Percentiles rank a stretch among this genome's conserved stretches.
phyloP scores from a whole-genome alignment of 2,329 filamentous ascomycete genomes.

The Tolypocladium pustulatum region DNA sequence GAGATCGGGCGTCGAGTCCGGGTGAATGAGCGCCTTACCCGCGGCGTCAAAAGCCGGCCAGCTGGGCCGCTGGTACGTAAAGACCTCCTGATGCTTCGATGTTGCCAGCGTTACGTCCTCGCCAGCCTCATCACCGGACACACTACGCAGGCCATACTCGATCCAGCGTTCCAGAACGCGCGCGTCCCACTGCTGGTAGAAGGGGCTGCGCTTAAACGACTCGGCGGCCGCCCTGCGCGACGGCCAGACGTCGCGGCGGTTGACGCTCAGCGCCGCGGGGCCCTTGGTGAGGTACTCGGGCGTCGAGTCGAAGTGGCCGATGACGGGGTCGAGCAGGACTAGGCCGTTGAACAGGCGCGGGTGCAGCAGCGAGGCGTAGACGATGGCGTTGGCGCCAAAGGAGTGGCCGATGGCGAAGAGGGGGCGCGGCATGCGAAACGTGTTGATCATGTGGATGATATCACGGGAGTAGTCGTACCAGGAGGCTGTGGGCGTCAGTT shows the following conservation, averaged over 20 bases:
- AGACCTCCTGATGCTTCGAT: conserved; percentile 71
- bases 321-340: conserved; percentile 76
- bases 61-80: conserved; percentile 60
- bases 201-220: conserved; percentile 52
- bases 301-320: conserved; percentile 38
- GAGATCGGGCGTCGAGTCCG: conserved; percentile 33
- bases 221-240: conserved; percentile 58
- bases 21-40: conserved; percentile 27
- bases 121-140: conserved; percentile 25
- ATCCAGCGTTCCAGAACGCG: conserved; percentile 58
- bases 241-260: conserved; percentile 74
- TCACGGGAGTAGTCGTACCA: conserved; percentile 85
- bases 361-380: conserved; percentile 63
- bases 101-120: conserved; percentile 68
- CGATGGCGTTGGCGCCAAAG: conserved; percentile 69
- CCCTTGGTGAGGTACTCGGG: conserved; percentile 20
- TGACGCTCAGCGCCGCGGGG: conserved; percentile 53
- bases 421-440: conserved; percentile 70
- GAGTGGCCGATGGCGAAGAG: conserved; percentile 82
- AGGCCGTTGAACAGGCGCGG: conserved; percentile 69
- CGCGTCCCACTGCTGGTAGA: conserved; percentile 75
- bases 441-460: conserved; percentile 74
- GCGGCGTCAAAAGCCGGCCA: conserved; percentile 31
- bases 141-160: conserved; percentile 61
- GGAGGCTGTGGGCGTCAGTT: conserved; percentile 41